These are phyloP conservation scores for Plantago coronopus DNA, from an alignment of 305 asterid genomes.

Conservation along the genomic window DNA sequence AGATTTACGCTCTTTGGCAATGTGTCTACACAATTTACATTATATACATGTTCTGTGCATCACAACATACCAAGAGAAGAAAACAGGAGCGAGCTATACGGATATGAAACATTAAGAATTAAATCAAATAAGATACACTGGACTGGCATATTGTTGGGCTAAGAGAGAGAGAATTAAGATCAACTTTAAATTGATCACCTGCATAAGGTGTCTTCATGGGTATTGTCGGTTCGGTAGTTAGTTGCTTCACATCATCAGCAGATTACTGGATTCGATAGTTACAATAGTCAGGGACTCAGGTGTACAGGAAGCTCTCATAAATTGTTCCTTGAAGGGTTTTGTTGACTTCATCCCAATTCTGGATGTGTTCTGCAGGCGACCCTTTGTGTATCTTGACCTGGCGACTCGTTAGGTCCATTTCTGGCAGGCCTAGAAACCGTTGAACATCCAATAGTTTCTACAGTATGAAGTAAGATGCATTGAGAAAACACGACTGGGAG, in stretches of 20 bases:
- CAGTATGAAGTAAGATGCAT: conserved; percentile 9
- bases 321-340: conserved; percentile 56
- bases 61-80: background rate
- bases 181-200: conserved; percentile 31
- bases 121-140: background rate
- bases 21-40: conserved; percentile 16
- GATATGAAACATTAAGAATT: background rate
- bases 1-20: conserved; percentile 6
- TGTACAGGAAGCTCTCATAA: conserved; percentile 54
- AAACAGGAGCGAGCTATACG: background rate
- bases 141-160: background rate
- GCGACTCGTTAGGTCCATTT: conserved; percentile 52
- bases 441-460: conserved; percentile 67
- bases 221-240: conserved; percentile 3
- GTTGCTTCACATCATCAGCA: conserved; percentile 18
- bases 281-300: conserved; percentile 53
- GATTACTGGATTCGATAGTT: conserved; percentile 10
- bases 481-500: conserved; percentile 8
- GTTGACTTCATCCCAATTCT: conserved; percentile 70
- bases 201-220: conserved; percentile 10
- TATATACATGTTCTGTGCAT: conserved; percentile 18
- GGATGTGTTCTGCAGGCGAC: conserved; percentile 50
- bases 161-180: conserved; percentile 18
- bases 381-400: conserved; percentile 93
- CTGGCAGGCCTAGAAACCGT: conserved; percentile 59